Evolutionary conservation across 768 basidiomycete genomes (phyloP).

Genomic region (Pisolithus tinctorius): DNA sequence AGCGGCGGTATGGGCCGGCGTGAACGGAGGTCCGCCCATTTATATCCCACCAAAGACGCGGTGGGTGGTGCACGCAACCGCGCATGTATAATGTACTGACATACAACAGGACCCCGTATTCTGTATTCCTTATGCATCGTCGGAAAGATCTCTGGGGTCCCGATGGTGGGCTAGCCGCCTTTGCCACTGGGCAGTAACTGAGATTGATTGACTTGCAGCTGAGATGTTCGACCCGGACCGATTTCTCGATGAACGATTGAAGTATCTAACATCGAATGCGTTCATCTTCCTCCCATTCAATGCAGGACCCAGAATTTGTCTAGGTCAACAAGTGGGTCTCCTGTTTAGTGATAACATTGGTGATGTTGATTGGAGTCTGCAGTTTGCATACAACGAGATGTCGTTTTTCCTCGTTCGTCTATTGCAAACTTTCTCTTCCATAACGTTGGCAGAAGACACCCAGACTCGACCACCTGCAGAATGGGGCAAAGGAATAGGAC

Average conservation of each 20-base stretch:
- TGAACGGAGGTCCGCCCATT: slow-evolving; percentile 19
- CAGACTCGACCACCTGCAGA: slow-evolving; percentile 40
- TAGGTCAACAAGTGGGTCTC: slow-evolving; percentile 29
- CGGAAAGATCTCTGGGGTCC: slow-evolving; percentile 32
- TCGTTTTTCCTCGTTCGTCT: slow-evolving; percentile 59
- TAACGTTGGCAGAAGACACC: slow-evolving; percentile 39
- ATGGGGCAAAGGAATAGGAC: slow-evolving; percentile 32
- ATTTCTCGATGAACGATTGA: slow-evolving; percentile 57
- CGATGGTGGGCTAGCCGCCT: slow-evolving; percentile 1
- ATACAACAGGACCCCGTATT: slow-evolving; percentile 8
- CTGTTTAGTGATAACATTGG: neutral
- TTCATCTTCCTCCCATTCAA: slow-evolving; percentile 42
- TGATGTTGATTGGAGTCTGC: slow-evolving; percentile 1
- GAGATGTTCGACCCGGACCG: slow-evolving; percentile 58
- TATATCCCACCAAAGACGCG: slow-evolving; percentile 28
- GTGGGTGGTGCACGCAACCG: slow-evolving; percentile 8
- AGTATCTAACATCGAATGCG: slow-evolving; percentile 50
- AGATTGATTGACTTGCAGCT: slow-evolving; percentile 28
- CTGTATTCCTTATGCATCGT: slow-evolving; percentile 30
- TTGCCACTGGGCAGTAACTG: neutral
- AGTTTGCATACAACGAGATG: slow-evolving; percentile 63
- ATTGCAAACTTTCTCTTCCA: slow-evolving; percentile 44
- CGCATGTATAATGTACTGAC: neutral
- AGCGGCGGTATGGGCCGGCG: slow-evolving; percentile 17
- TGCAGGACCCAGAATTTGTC: slow-evolving; percentile 32